phyloP scores from a whole-genome alignment of 768 basidiomycete species.

The Mycena venus region DNA sequence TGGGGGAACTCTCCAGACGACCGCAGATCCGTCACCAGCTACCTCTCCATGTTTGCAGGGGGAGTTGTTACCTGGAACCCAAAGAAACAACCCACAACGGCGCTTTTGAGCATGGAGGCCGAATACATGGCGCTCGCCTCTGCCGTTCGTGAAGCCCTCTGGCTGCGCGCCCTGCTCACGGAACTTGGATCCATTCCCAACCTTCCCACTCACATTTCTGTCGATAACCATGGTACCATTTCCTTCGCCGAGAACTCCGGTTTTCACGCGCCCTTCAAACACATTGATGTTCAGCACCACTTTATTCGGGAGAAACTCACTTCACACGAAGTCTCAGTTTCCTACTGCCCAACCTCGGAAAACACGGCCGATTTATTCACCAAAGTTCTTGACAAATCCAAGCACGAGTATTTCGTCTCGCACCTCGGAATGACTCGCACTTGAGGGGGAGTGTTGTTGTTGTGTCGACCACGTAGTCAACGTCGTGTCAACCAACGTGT shows the following conservation, averaged over 20 bases:
- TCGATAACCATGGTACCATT: background rate
- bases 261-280: background rate
- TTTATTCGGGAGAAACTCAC: too few relatives aligned
- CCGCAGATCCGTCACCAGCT: too few relatives aligned
- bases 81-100: background rate
- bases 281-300: too few relatives aligned
- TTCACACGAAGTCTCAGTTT: too few relatives aligned
- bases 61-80: background rate
- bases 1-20: too few relatives aligned
- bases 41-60: too few relatives aligned
- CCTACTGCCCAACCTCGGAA: background rate
- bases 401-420: conserved; percentile 4
- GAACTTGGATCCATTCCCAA: background rate
- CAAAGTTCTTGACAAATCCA: background rate
- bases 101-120: background rate
- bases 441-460: conserved; percentile 6
- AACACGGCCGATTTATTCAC: background rate
- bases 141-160: background rate
- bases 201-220: background rate
- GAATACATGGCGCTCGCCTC: background rate
- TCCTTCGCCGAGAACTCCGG: background rate
- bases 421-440: too few relatives aligned
- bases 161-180: background rate
- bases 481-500: too few relatives aligned
- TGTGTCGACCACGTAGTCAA: background rate